A percentile compares a stretch with the other conserved stretches of the same genome.
phyloP scores from a whole-genome alignment of 805 yeast genomes.

The Kluyveromyces dobzhanskii region DNA sequence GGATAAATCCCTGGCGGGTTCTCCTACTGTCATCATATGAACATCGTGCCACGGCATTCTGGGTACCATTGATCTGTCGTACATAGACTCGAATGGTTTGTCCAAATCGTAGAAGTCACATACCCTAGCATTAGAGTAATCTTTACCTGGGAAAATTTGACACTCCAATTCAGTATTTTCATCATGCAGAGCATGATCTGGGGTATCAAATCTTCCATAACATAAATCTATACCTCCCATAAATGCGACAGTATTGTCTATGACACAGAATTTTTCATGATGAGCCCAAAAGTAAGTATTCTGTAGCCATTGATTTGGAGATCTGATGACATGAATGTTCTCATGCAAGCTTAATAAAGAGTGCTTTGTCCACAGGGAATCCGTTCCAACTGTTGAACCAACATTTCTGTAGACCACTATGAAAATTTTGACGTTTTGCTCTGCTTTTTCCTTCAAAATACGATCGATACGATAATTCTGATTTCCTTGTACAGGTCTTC shows the following conservation, averaged over 20 bases:
- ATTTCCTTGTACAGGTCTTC: slow-evolving; percentile 92
- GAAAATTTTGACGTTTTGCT: slow-evolving; percentile 89
- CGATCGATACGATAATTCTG: slow-evolving; percentile 92
- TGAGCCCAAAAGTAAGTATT: slow-evolving; percentile 98
- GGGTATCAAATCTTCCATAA: slow-evolving; percentile 93
- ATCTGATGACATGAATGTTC: slow-evolving; percentile 82
- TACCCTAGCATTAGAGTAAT: slow-evolving; percentile 91
- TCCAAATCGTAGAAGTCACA: slow-evolving; percentile 77
- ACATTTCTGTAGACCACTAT: slow-evolving; percentile 90
- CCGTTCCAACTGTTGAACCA: slow-evolving; percentile 86
- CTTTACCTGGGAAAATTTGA: slow-evolving; percentile 89
- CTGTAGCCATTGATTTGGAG: slow-evolving; percentile 91
- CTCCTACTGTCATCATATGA: slow-evolving; percentile 92
- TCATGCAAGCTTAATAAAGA: slow-evolving; percentile 78
- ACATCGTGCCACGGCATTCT: slow-evolving; percentile 99
- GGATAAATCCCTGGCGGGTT: slow-evolving; percentile 84
- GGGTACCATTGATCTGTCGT: slow-evolving; percentile 70
- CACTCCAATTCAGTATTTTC: slow-evolving; percentile 44
- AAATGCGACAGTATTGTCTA: slow-evolving; percentile 84
- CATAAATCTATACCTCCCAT: slow-evolving; percentile 95
- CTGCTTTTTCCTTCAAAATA: slow-evolving; percentile 78
- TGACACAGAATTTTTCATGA: slow-evolving; percentile 83
- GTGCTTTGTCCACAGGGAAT: slow-evolving; percentile 90
- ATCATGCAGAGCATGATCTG: slow-evolving; percentile 85
- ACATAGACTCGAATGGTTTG: slow-evolving; percentile 85